These are phyloP conservation scores for Jaltomata sinuosa DNA, from an alignment of 257 asterid species.

Conservation along the genomic window DNA sequence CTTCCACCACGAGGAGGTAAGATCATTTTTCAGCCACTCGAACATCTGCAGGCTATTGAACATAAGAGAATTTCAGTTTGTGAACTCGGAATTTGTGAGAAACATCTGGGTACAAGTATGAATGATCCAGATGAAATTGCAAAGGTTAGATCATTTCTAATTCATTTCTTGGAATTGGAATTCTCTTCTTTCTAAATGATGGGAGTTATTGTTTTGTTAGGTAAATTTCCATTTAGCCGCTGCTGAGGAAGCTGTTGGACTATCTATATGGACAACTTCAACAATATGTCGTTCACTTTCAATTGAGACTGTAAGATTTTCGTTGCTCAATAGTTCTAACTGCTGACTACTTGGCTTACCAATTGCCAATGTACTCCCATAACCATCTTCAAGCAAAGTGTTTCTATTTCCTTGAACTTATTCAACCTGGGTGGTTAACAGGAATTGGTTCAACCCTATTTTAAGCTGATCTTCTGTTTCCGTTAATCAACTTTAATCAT, in stretches of 20 bases:
- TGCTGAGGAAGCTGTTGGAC: conserved; percentile 89
- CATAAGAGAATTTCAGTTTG: conserved; percentile 50
- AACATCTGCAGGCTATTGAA: conserved; percentile 68
- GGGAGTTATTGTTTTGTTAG: conserved; percentile 28
- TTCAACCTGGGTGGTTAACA: neutral
- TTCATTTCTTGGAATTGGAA: neutral
- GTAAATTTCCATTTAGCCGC: conserved; percentile 52
- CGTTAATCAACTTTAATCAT: neutral
- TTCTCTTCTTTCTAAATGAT: neutral
- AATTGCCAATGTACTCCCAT: neutral
- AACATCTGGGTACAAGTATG: conserved; percentile 24
- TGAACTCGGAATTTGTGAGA: conserved; percentile 44
- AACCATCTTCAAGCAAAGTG: neutral
- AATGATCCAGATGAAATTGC: conserved; percentile 37
- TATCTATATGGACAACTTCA: conserved; percentile 81
- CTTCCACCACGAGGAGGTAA: conserved; percentile 68
- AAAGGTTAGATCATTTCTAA: conserved; percentile 37
- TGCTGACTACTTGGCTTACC: neutral
- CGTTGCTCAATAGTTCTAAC: neutral
- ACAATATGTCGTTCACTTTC: conserved; percentile 86
- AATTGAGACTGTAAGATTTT: conserved; percentile 59
- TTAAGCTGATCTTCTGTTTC: neutral
- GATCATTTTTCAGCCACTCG: conserved; percentile 69
- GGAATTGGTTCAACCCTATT: neutral
- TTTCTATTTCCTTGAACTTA: neutral